A percentile compares a stretch with the other conserved stretches of the same genome.
phyloP scores from a whole-genome alignment of 305 asterid species.

The Solanum chacoense region DNA sequence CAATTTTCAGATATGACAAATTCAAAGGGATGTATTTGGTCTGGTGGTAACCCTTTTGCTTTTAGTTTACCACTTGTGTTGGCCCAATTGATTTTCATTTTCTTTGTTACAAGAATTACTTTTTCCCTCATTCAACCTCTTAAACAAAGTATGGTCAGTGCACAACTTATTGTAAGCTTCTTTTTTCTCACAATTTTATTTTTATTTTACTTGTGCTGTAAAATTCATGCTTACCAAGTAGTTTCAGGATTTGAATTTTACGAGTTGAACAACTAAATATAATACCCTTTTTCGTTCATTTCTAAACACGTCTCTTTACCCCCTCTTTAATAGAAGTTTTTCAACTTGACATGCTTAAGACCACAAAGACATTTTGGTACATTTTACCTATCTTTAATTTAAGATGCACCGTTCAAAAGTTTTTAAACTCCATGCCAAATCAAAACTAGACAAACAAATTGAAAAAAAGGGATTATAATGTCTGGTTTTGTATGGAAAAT shows the following conservation, averaged over 20 bases:
- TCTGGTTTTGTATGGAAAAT: not conserved
- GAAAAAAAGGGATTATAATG: not conserved
- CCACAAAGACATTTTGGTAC: not conserved
- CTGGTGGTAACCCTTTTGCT: slow-evolving; percentile 28
- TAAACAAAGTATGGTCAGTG: slow-evolving; percentile 49
- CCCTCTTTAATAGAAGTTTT: not conserved
- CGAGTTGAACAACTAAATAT: not conserved
- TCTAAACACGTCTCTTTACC: not conserved
- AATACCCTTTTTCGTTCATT: not conserved
- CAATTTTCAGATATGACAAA: slow-evolving; percentile 21
- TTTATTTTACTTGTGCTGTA: not conserved
- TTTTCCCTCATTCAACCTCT: slow-evolving; percentile 28
- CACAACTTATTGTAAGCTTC: slow-evolving; percentile 56
- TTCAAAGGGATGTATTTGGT: slow-evolving; percentile 43
- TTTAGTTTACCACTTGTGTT: slow-evolving; percentile 29
- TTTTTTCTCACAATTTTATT: not conserved
- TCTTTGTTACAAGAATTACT: slow-evolving; percentile 14
- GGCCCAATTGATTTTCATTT: slow-evolving; percentile 25
- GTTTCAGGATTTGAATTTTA: not conserved
- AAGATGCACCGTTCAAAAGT: not conserved
- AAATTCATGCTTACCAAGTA: not conserved
- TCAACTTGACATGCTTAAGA: not conserved
- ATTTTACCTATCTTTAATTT: not conserved
- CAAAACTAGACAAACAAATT: not conserved
- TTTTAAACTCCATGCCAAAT: not conserved